Evolutionary conservation across 805 yeast genomes (phyloP).

Genomic region (Myxozyma kluyveri): DNA sequence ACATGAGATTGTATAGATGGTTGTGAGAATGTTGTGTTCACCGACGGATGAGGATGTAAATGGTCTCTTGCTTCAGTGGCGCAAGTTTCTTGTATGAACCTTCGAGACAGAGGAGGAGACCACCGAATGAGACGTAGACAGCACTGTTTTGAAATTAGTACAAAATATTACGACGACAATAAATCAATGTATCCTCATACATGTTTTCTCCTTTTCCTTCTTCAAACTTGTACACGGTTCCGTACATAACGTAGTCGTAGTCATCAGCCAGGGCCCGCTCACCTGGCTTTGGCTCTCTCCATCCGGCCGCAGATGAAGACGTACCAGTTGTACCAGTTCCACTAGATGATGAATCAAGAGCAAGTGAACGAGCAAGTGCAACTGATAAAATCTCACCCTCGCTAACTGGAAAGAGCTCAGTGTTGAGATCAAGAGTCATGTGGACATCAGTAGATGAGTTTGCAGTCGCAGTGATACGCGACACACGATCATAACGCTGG

Average conservation of each 20-base stretch:
- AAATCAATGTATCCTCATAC: slow-evolving; percentile 31
- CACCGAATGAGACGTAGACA: slow-evolving; percentile 94
- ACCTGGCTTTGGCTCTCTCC: slow-evolving; percentile 81
- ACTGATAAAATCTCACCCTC: slow-evolving; percentile 76
- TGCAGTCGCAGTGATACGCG: slow-evolving; percentile 84
- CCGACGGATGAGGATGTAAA: slow-evolving; percentile 84
- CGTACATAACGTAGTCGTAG: slow-evolving; percentile 97
- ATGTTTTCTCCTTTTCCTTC: slow-evolving; percentile 64
- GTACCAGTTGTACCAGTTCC: slow-evolving; percentile 43
- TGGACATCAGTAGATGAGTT: slow-evolving; percentile 76
- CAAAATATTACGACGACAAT: neutral
- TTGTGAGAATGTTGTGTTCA: too few relatives aligned
- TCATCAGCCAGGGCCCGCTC: slow-evolving; percentile 91
- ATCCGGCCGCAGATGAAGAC: slow-evolving; percentile 40
- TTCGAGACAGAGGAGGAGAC: slow-evolving; percentile 86
- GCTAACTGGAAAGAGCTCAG: slow-evolving; percentile 84
- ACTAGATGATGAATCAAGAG: slow-evolving; percentile 48
- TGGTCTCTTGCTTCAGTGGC: slow-evolving; percentile 86
- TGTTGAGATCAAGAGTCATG: slow-evolving; percentile 83
- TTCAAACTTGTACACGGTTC: slow-evolving; percentile 94
- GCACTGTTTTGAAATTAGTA: slow-evolving; percentile 49
- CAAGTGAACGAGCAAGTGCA: slow-evolving; percentile 75
- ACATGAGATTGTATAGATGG: neutral
- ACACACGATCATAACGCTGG: slow-evolving; percentile 87
- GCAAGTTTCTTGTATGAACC: slow-evolving; percentile 91